Percentiles rank a stretch among this genome's conserved stretches.
Conservation (phyloP, 2,329 filamentous ascomycete species). For the Tolypocladium ovalisporum region DNA sequence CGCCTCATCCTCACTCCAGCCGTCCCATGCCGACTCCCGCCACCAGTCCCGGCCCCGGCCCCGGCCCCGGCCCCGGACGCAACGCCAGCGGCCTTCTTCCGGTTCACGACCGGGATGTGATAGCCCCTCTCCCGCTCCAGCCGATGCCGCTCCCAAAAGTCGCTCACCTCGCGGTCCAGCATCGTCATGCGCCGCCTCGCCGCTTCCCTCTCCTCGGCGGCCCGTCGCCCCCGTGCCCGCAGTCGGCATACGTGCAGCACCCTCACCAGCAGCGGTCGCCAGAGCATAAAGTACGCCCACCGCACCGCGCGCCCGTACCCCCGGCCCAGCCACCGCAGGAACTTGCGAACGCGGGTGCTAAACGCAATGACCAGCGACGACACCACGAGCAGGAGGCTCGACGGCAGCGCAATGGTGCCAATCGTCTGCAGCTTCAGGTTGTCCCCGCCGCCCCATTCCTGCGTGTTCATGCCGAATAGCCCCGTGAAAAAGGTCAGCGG, state of each 20-base stretch:
- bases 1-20: neutral
- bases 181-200: slow-evolving; percentile 11
- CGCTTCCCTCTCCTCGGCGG: neutral
- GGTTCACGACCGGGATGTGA: slow-evolving; percentile 27
- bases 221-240: neutral
- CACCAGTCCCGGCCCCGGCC: neutral
- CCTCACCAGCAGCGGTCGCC: slow-evolving; percentile 10
- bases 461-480: slow-evolving; percentile 54
- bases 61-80: neutral
- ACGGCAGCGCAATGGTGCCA: slow-evolving; percentile 35
- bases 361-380: slow-evolving; percentile 44
- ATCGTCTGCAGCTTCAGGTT: slow-evolving; percentile 32
- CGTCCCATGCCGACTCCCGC: neutral
- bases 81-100: slow-evolving; percentile 6
- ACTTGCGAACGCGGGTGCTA: slow-evolving; percentile 31
- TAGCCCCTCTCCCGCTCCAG: slow-evolving; percentile 28
- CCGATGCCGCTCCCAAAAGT: slow-evolving; percentile 30
- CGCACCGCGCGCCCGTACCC: slow-evolving; percentile 5
- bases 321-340: slow-evolving; percentile 15
- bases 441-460: slow-evolving; percentile 44
- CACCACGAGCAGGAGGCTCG: slow-evolving; percentile 36
- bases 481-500: slow-evolving; percentile 55
- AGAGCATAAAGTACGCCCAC: slow-evolving; percentile 12
- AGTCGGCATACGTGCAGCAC: neutral
- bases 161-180: slow-evolving; percentile 22